phyloP scores from a whole-genome alignment of 163 green algal genomes.

The Scenedesmus sp. region DNA sequence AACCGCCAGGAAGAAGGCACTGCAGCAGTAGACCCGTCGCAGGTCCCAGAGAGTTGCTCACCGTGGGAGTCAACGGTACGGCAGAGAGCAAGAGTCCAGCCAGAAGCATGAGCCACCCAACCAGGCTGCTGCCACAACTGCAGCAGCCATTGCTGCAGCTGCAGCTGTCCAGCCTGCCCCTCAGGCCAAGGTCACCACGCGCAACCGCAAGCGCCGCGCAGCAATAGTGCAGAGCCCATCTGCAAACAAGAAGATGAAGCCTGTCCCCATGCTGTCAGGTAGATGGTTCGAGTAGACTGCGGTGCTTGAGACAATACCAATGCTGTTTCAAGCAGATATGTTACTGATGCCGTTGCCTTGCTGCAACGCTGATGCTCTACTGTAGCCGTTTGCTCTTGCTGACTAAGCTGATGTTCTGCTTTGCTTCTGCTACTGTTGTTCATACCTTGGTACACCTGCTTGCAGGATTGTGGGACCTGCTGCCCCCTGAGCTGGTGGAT shows the following conservation, averaged over 20 bases:
- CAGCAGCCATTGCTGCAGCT: not conserved
- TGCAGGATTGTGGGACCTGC: constrained; percentile 52
- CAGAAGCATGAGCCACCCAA: not conserved
- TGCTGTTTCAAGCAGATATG: not conserved
- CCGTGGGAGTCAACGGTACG: not conserved
- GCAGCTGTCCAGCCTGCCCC: constrained; percentile 50
- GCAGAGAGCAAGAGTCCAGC: not conserved
- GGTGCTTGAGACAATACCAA: not conserved
- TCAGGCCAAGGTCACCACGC: constrained; percentile 39
- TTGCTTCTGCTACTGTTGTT: not conserved
- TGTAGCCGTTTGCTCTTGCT: not conserved
- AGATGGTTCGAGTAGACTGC: not conserved
- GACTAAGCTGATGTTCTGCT: not conserved
- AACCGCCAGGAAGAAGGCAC: not conserved
- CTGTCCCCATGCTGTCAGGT: constrained; percentile 21
- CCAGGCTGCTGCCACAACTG: constrained; percentile 2
- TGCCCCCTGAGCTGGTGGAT: constrained; percentile 75
- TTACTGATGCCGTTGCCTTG: not conserved
- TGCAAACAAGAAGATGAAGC: not conserved
- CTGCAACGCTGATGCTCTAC: not conserved
- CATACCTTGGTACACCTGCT: not conserved
- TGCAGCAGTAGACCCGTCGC: not conserved
- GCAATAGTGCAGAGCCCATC: constrained; percentile 6
- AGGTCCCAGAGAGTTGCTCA: not conserved
- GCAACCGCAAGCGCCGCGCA: not conserved